phyloP scores from a whole-genome alignment of 768 basidiomycete genomes.

The Phaeotremella fagi region DNA sequence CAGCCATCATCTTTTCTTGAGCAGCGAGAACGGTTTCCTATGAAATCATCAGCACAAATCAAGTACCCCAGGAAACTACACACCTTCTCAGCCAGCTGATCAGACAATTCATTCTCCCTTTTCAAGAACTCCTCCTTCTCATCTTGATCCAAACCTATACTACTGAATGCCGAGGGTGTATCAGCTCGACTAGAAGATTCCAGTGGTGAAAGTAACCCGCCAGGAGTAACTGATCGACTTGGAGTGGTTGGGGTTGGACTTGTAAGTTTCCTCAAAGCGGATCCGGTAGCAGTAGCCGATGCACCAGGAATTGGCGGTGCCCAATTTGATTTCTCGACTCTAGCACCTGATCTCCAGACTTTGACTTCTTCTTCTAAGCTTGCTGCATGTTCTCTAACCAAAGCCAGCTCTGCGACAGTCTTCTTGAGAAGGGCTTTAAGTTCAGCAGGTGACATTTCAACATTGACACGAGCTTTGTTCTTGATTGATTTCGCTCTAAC shows the following conservation, averaged over 20 bases:
- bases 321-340: slow-evolving; percentile 80
- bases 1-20: slow-evolving; percentile 79
- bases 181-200: slow-evolving; percentile 81
- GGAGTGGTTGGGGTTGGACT: slow-evolving; percentile 64
- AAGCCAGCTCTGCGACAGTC: slow-evolving; percentile 76
- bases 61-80: slow-evolving; percentile 8
- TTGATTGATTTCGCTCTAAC: slow-evolving; percentile 99
- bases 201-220: slow-evolving; percentile 65
- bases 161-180: slow-evolving; percentile 75
- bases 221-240: slow-evolving; percentile 36
- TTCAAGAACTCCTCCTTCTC: slow-evolving; percentile 95
- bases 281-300: slow-evolving; percentile 24
- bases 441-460: slow-evolving; percentile 88
- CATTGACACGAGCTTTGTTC: slow-evolving; percentile 98
- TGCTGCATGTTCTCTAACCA: slow-evolving; percentile 78
- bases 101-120: slow-evolving; percentile 93
- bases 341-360: slow-evolving; percentile 80
- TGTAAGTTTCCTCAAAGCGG: slow-evolving; percentile 54
- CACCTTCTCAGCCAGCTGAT: slow-evolving; percentile 76
- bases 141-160: slow-evolving; percentile 77
- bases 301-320: slow-evolving; percentile 44
- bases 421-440: slow-evolving; percentile 88
- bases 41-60: neutral
- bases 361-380: slow-evolving; percentile 80
- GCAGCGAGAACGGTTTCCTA: slow-evolving; percentile 70